These are phyloP conservation scores for Neophaeococcomyces mojaviensis DNA, from an alignment of 2,329 filamentous ascomycete genomes.

Conservation along the genomic window DNA sequence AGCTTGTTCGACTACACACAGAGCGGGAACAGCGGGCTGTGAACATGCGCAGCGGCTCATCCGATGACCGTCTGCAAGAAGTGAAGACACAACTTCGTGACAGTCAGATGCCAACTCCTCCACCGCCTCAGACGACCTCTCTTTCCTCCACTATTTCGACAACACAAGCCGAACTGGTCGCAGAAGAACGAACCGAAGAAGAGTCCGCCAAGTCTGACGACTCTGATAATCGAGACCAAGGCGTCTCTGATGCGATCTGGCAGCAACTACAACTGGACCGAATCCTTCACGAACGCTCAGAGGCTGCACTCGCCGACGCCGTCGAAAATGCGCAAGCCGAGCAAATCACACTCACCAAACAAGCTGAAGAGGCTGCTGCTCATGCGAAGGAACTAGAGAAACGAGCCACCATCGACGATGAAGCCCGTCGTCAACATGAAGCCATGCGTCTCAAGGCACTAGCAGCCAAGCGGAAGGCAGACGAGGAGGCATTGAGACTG, in stretches of 20 bases:
- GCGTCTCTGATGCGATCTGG: constrained; percentile 24
- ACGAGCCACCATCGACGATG: constrained; percentile 9
- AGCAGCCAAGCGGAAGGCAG: background rate
- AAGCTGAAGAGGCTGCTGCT: background rate
- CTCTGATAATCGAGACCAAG: constrained; percentile 16
- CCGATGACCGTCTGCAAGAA: too few relatives aligned
- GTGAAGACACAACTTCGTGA: too few relatives aligned
- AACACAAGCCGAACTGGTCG: background rate
- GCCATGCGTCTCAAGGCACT: constrained; percentile 19
- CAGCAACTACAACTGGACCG: constrained; percentile 20
- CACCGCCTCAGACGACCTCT: too few relatives aligned
- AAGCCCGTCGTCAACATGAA: constrained; percentile 27
- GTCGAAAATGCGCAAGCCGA: background rate
- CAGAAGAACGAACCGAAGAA: background rate
- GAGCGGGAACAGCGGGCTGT: background rate
- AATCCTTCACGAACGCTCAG: background rate
- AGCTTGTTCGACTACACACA: background rate
- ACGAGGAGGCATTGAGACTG: constrained; percentile 7
- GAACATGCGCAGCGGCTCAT: background rate
- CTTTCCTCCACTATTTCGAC: too few relatives aligned
- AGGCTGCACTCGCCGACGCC: background rate
- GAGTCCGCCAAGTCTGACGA: too few relatives aligned
- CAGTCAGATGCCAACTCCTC: too few relatives aligned
- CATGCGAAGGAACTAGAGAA: constrained; percentile 6
- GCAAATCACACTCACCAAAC: background rate